These are phyloP conservation scores for Trichoderma hamatum DNA, from an alignment of 2,329 filamentous ascomycete genomes.

Conservation along the genomic window DNA sequence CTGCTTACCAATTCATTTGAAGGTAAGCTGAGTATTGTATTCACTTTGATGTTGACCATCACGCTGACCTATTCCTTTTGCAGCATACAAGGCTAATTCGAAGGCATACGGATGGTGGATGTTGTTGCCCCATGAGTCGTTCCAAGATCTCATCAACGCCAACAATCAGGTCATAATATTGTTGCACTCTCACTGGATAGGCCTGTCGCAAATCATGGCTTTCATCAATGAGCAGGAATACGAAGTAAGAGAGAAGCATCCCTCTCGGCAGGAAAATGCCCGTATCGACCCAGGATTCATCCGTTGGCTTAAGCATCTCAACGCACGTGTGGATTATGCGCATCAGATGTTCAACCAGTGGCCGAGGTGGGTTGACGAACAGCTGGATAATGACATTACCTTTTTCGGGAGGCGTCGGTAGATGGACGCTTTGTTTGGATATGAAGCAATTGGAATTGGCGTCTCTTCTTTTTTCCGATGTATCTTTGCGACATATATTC, in stretches of 20 bases:
- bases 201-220: constrained; percentile 57
- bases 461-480: background rate
- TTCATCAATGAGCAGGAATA: constrained; percentile 50
- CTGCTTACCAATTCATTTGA: constrained; percentile 57
- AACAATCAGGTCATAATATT: constrained; percentile 51
- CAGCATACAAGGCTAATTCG: constrained; percentile 55
- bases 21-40: constrained; percentile 44
- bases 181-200: constrained; percentile 58
- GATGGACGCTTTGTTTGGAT: background rate
- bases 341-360: constrained; percentile 54
- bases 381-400: constrained; percentile 49
- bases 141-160: constrained; percentile 54
- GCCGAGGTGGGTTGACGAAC: constrained; percentile 58
- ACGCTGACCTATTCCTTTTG: background rate
- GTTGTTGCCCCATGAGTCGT: constrained; percentile 56
- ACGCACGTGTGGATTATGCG: constrained; percentile 49
- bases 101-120: constrained; percentile 62
- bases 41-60: background rate
- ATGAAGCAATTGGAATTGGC: background rate
- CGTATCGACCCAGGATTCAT: constrained; percentile 49
- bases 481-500: background rate
- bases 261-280: constrained; percentile 29
- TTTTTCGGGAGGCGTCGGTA: constrained; percentile 47
- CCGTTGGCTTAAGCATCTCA: constrained; percentile 56
- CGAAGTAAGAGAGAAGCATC: constrained; percentile 38